These are phyloP conservation scores for Yueomyces sinensis DNA, from an alignment of 805 yeast genomes.

Conservation along the genomic window DNA sequence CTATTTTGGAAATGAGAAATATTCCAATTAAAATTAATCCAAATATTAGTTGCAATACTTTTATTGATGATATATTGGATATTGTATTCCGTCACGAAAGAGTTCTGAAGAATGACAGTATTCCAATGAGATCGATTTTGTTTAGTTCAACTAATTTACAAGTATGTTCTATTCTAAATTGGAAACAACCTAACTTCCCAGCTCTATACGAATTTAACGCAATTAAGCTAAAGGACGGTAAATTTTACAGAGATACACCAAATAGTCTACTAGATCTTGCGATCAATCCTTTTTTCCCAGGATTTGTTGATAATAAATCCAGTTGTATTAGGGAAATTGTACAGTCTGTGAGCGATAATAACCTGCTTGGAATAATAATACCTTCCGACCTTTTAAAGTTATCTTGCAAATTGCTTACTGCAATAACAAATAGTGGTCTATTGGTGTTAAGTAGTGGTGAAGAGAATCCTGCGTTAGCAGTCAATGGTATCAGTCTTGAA, in stretches of 20 bases:
- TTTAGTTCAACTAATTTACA: conserved; percentile 79
- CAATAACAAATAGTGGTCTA: conserved; percentile 69
- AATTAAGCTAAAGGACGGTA: conserved; percentile 16
- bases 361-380: conserved; percentile 71
- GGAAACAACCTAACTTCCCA: conserved; percentile 98
- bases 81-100: conserved; percentile 69
- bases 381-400: conserved; percentile 57
- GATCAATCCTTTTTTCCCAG: conserved; percentile 6
- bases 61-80: conserved; percentile 60
- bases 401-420: conserved; percentile 63
- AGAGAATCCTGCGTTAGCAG: conserved; percentile 4
- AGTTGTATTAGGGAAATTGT: conserved; percentile 34
- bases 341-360: conserved; percentile 66
- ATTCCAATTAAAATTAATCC: conserved; percentile 29
- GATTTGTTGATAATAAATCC: conserved; percentile 9
- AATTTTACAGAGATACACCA: conserved; percentile 19
- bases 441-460: conserved; percentile 60
- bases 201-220: conserved; percentile 77
- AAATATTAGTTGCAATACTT: conserved; percentile 47
- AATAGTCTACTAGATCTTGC: conserved; percentile 16
- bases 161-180: conserved; percentile 86
- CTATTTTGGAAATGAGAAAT: conserved; percentile 32
- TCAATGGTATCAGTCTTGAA: background rate
- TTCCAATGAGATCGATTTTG: conserved; percentile 47
- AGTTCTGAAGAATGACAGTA: conserved; percentile 26